Percentiles rank a stretch among this genome's conserved stretches.
Conservation (phyloP, 768 basidiomycete species). For the Pleurotus platypus region DNA sequence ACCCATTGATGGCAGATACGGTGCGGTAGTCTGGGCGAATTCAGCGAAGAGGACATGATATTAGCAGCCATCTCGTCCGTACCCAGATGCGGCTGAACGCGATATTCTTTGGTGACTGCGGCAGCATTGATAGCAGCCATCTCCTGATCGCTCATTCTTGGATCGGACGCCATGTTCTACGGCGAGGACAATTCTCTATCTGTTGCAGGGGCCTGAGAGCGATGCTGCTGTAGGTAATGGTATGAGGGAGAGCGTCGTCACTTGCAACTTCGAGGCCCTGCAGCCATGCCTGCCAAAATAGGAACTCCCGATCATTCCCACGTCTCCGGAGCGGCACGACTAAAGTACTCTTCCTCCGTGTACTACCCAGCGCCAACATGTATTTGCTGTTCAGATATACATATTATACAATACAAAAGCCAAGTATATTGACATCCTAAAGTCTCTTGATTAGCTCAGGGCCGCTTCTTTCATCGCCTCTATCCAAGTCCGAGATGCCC, state of each 20-base stretch:
- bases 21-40: constrained; percentile 80
- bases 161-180: constrained; percentile 38
- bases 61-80: constrained; percentile 21
- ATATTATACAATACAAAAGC: no score
- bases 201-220: no score
- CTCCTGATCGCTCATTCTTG: constrained; percentile 69
- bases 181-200: neutral
- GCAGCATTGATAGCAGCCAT: constrained; percentile 82
- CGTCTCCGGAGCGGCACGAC: neutral
- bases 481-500: neutral
- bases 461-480: neutral
- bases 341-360: neutral
- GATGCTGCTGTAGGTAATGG: no score
- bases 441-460: no score
- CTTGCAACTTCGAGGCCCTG: no score
- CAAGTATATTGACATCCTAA: no score
- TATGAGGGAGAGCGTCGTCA: no score
- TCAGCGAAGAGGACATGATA: constrained; percentile 9
- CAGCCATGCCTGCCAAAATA: neutral
- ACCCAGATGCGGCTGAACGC: constrained; percentile 88
- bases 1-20: constrained; percentile 99
- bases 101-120: constrained; percentile 85
- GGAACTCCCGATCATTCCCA: neutral
- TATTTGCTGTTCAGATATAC: no score
- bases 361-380: neutral